phyloP scores from a whole-genome alignment of 306 rosid genomes.

The Trifolium fragiferum region DNA sequence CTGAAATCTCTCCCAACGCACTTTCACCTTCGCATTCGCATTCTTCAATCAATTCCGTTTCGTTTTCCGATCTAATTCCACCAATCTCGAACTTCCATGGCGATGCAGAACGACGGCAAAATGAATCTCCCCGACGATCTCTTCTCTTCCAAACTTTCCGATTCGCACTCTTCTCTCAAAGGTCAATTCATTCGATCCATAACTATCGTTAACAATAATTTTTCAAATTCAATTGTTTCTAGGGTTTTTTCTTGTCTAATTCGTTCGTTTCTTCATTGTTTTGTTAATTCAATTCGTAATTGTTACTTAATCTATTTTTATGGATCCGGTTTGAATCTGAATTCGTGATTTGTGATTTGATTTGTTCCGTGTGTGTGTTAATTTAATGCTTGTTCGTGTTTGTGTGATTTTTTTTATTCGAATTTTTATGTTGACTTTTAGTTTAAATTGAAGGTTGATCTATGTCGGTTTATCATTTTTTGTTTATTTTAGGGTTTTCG shows the following conservation, averaged over 20 bases:
- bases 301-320: constrained; percentile 20
- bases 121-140: constrained; percentile 70
- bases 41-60: constrained; percentile 14
- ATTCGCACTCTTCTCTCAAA: constrained; percentile 49
- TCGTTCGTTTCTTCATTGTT: constrained; percentile 4
- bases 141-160: constrained; percentile 53
- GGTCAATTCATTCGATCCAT: constrained; percentile 38
- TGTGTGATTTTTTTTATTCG: not conserved
- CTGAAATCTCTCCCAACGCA: not conserved
- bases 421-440: constrained; percentile 45
- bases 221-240: not conserved
- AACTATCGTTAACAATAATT: too few relatives aligned
- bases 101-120: constrained; percentile 59
- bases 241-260: constrained; percentile 39
- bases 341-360: constrained; percentile 17
- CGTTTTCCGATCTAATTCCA: constrained; percentile 17
- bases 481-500: constrained; percentile 7
- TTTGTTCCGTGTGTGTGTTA: constrained; percentile 3
- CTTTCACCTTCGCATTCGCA: constrained; percentile 28
- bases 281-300: constrained; percentile 4
- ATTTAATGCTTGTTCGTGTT: constrained; percentile 40
- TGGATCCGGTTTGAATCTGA: constrained; percentile 51
- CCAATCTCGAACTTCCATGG: constrained; percentile 43
- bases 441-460: constrained; percentile 45
- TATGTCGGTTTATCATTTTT: not conserved